Percentiles rank a stretch among this genome's conserved stretches.
Evolutionary conservation across 768 basidiomycete genomes (phyloP).

Genomic region (Cyclocybe aegerita): DNA sequence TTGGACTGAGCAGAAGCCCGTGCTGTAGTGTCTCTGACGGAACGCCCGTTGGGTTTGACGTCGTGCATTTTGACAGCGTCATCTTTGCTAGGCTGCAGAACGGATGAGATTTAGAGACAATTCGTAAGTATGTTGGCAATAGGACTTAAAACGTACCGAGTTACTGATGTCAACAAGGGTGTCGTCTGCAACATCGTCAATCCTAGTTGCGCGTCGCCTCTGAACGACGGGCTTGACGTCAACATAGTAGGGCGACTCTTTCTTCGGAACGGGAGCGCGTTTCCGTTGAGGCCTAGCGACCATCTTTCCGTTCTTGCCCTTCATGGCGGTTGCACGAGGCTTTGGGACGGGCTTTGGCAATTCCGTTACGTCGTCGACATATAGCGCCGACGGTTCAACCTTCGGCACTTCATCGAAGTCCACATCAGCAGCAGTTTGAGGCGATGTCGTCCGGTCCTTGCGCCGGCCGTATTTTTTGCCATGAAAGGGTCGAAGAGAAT

Average conservation of each 20-base stretch:
- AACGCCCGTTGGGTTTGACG: constrained; percentile 3
- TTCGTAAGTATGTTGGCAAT: too few relatives aligned
- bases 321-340: constrained; percentile 25
- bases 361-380: background rate
- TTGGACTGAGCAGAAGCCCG: background rate
- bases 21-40: background rate
- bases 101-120: too few relatives aligned
- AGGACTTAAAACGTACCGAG: too few relatives aligned
- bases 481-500: background rate
- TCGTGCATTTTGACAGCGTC: too few relatives aligned
- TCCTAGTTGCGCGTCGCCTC: too few relatives aligned
- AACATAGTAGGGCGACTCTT: background rate
- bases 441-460: background rate
- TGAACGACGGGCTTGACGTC: constrained; percentile 4
- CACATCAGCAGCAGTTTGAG: background rate
- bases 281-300: background rate
- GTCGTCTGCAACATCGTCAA: too few relatives aligned
- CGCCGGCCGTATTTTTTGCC: constrained; percentile 5
- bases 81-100: too few relatives aligned
- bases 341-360: background rate
- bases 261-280: background rate
- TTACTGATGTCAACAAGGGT: too few relatives aligned
- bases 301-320: constrained; percentile 25
- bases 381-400: background rate
- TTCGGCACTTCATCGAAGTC: constrained; percentile 16